Conservation (phyloP, 179 eudicot genomes). For the Actinidia arguta region DNA sequence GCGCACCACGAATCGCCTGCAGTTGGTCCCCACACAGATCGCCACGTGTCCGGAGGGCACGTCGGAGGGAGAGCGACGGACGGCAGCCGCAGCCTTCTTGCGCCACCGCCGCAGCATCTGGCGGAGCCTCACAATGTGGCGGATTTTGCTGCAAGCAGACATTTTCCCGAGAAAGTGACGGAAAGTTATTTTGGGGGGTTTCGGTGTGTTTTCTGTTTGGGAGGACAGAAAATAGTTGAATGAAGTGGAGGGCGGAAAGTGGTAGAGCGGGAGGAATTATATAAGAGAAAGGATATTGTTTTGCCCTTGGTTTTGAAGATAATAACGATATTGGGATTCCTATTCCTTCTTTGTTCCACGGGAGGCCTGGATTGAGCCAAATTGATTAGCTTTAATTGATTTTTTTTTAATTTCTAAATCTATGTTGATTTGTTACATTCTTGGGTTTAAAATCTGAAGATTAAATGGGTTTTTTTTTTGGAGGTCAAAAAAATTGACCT, state of each 20-base stretch:
- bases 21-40: slow-evolving; percentile 58
- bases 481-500: no score
- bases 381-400: no score
- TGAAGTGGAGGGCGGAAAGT: slow-evolving; percentile 11
- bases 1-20: slow-evolving; percentile 66
- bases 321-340: slow-evolving; percentile 36
- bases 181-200: background rate
- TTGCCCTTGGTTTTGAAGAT: slow-evolving; percentile 35
- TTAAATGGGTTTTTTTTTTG: no score
- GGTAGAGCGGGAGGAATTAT: slow-evolving; percentile 20
- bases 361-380: no score
- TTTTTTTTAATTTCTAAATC: no score
- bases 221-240: background rate
- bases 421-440: no score
- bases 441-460: no score
- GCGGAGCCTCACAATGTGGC: slow-evolving; percentile 80
- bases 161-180: slow-evolving; percentile 23
- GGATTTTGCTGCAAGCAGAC: slow-evolving; percentile 77
- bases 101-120: slow-evolving; percentile 80
- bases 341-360: no score
- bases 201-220: background rate
- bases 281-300: slow-evolving; percentile 27
- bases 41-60: slow-evolving; percentile 89
- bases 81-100: slow-evolving; percentile 56
- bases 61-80: slow-evolving; percentile 54